Base-by-base conservation (phyloP, 1,284 basidiomycete species). In the Pholiota adiposa region DNA sequence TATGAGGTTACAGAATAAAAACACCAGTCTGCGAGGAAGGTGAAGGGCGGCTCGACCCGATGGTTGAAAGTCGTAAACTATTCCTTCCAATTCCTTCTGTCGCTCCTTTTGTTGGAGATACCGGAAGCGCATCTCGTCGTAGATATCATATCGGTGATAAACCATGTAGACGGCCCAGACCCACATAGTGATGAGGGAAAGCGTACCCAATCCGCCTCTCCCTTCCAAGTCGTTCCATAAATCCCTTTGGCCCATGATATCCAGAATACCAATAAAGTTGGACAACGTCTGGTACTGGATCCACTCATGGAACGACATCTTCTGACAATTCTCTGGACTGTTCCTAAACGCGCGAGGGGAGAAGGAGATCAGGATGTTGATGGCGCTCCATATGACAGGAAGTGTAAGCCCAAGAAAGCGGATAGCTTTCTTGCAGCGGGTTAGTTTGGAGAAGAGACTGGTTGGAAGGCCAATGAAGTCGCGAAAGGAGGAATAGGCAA, bases 171-270 rank as follows among this genome's bases (percentile, higher is more conserved):
- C 29, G 36, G 18, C 59, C 64, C 62, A 63, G 8, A 57, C 55
- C 59, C 63, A 65, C 50, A 67, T 44, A 2, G 50, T 21, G 2
- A 52, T 14, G 6, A 66, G 40, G 2, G 66, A 58, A 3, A 63
- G 21, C 6, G 58, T 54, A 1, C 66, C 66, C 25, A 65, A 59
- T 11, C 66, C 62, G n/a, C 60, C 59, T 41, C 66, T 56, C 7
- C 54, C 56, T 38, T 50, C 25, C 9, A 67, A 40, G 34, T 67
- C 66, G 38, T 53, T 54, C 58, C 60, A 63, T 7, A 67, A 31
- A 38, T 67, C 66, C 12, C 64, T 36, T 21, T 44, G 33, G 12
- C 66, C 66, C 58, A 67, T 63, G 9, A 67, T 59, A 49, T 67
- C 64, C 18, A 66, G 49, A 11, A 66, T 58, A 14, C 64, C 64